Evolutionary conservation across 768 basidiomycete genomes (phyloP).

Genomic region (Kwoniella dejecticola): DNA sequence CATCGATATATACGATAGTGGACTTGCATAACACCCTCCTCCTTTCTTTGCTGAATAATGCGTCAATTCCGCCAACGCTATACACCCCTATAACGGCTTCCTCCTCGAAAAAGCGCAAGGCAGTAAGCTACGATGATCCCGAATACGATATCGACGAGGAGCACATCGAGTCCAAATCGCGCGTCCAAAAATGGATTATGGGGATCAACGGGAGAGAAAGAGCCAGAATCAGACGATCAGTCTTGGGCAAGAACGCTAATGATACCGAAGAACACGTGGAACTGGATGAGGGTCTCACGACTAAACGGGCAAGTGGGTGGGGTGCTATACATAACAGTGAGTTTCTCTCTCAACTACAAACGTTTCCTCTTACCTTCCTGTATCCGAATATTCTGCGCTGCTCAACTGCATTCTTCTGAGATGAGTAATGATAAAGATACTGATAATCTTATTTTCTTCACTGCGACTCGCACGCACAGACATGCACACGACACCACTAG

Average conservation of each 20-base stretch:
- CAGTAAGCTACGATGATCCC: slow-evolving; percentile 25
- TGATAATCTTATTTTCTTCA: no score
- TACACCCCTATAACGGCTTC: slow-evolving; percentile 11
- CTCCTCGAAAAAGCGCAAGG: slow-evolving; percentile 25
- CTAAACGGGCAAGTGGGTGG: neutral
- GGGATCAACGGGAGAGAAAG: slow-evolving; percentile 35
- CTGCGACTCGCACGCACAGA: no score
- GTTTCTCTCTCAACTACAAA: neutral
- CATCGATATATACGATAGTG: no score
- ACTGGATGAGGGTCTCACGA: slow-evolving; percentile 21
- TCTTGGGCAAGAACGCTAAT: slow-evolving; percentile 21
- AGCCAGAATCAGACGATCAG: slow-evolving; percentile 27
- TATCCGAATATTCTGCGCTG: no score
- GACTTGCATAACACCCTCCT: slow-evolving; percentile 43
- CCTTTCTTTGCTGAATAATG: slow-evolving; percentile 39
- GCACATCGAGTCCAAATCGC: slow-evolving; percentile 28
- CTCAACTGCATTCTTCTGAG: no score
- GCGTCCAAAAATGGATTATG: slow-evolving; percentile 37
- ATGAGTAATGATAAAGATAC: no score
- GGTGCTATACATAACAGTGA: neutral
- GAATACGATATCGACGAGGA: slow-evolving; percentile 42
- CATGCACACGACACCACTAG: slow-evolving; percentile 24
- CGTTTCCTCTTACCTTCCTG: no score
- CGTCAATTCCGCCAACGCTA: slow-evolving; percentile 27
- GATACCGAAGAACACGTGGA: slow-evolving; percentile 23